phyloP scores from a whole-genome alignment of 345 rosid genomes.

The Citrus inodora region DNA sequence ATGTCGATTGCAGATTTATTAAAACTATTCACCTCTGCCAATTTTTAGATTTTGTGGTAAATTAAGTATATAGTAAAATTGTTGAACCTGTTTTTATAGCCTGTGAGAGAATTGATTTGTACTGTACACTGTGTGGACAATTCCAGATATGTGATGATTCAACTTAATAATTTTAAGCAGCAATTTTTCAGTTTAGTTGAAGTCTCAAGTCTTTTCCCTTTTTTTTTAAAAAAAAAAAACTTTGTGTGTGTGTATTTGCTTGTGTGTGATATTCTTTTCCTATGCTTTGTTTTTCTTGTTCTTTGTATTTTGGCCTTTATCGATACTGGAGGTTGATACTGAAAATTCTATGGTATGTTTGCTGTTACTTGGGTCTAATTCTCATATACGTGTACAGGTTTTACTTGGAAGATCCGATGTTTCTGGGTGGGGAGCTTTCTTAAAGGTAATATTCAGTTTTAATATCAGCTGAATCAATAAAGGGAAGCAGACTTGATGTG shows the following conservation, averaged over 20 bases:
- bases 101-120: neutral
- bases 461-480: neutral
- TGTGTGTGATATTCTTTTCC: neutral
- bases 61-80: neutral
- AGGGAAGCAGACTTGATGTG: neutral
- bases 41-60: neutral
- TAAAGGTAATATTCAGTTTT: slow-evolving; percentile 59
- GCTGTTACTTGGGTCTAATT: neutral
- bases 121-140: neutral
- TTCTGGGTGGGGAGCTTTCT: slow-evolving; percentile 99
- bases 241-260: neutral
- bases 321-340: neutral
- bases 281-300: neutral
- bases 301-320: neutral
- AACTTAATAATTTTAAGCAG: neutral
- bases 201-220: neutral
- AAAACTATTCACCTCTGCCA: neutral
- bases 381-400: slow-evolving; percentile 49
- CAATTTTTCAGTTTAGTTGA: neutral
- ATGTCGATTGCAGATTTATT: neutral
- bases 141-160: neutral
- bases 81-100: neutral
- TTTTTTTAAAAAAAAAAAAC: neutral
- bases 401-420: slow-evolving; percentile 97
- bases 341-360: neutral